These are phyloP conservation scores for Xylogone sp. DNA, from an alignment of 2,329 filamentous ascomycete species.

Conservation along the genomic window DNA sequence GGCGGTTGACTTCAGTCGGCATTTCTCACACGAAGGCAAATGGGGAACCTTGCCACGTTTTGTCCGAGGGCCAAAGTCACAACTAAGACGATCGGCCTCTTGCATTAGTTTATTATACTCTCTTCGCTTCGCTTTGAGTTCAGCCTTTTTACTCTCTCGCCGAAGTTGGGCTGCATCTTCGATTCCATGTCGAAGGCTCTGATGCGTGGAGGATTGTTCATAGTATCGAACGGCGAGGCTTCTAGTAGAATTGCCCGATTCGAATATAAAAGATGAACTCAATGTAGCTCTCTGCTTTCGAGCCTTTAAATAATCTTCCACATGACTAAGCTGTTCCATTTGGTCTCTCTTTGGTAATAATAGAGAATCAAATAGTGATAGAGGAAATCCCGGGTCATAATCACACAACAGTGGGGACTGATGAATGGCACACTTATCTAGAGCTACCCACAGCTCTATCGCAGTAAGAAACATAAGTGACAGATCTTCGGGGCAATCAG, in stretches of 20 bases:
- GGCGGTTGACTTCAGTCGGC: conserved; percentile 28
- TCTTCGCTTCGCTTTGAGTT: conserved; percentile 26
- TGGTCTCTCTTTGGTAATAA: conserved; percentile 39
- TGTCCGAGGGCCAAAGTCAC: neutral
- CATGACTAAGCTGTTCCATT: conserved; percentile 37
- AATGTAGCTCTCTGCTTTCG: conserved; percentile 1
- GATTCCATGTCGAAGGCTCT: conserved; percentile 34
- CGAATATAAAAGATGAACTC: conserved; percentile 32
- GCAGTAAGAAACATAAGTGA: conserved; percentile 54
- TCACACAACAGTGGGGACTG: conserved; percentile 38
- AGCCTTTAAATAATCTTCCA: conserved; percentile 54
- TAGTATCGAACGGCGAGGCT: conserved; percentile 48
- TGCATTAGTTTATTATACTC: conserved; percentile 27
- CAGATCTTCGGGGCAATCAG: conserved; percentile 36
- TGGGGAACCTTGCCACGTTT: neutral
- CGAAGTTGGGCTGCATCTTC: conserved; percentile 30
- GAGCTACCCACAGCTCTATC: conserved; percentile 55
- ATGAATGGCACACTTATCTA: conserved; percentile 42
- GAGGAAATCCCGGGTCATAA: conserved; percentile 43
- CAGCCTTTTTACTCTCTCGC: conserved; percentile 27
- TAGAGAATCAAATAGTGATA: conserved; percentile 37
- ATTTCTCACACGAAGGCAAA: conserved; percentile 33
- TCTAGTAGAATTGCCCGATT: conserved; percentile 24
- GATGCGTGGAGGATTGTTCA: conserved; percentile 36
- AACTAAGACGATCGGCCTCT: conserved; percentile 1